Evolutionary conservation across 192 early-diverging fungal species (phyloP).

Genomic region (Backusella macrospora): DNA sequence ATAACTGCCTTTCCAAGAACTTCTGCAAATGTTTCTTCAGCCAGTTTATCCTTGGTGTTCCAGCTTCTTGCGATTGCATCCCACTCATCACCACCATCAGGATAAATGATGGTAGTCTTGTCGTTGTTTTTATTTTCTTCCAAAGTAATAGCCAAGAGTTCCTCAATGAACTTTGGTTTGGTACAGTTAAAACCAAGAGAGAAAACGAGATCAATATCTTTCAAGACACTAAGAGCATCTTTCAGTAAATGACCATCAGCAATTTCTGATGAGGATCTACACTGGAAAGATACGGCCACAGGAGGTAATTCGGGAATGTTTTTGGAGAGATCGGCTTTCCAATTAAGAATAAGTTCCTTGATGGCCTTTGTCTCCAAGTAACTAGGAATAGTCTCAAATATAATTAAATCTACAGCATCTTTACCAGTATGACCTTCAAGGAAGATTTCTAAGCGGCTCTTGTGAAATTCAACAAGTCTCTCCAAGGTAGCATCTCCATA

Average conservation of each 20-base stretch:
- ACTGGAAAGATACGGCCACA: constrained; percentile 65
- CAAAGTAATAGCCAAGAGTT: constrained; percentile 22
- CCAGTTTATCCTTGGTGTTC: constrained; percentile 25
- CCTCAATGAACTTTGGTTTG: constrained; percentile 41
- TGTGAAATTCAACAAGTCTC: constrained; percentile 58
- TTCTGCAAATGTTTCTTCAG: constrained; percentile 39
- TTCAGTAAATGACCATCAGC: constrained; percentile 55
- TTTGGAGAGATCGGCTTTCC: neutral
- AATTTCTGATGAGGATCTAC: constrained; percentile 34
- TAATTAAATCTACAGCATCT: constrained; percentile 54
- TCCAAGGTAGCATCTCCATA: constrained; percentile 46
- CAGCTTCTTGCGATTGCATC: constrained; percentile 38
- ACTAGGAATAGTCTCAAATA: constrained; percentile 74
- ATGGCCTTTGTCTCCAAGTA: constrained; percentile 57
- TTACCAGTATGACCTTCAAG: constrained; percentile 22
- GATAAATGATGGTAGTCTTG: constrained; percentile 55
- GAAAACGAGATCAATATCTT: constrained; percentile 37
- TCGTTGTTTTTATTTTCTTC: neutral
- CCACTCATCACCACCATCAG: constrained; percentile 56
- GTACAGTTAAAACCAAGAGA: constrained; percentile 72
- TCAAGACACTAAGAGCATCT: constrained; percentile 40
- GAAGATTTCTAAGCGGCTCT: constrained; percentile 44
- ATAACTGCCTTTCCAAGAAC: constrained; percentile 37
- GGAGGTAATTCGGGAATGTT: constrained; percentile 31
- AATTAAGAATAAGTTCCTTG: constrained; percentile 37